Evolutionary conservation across 768 basidiomycete species (phyloP), one percentile per base, ranked within the genome.

Genomic region (Trametopsis cervina): DNA sequence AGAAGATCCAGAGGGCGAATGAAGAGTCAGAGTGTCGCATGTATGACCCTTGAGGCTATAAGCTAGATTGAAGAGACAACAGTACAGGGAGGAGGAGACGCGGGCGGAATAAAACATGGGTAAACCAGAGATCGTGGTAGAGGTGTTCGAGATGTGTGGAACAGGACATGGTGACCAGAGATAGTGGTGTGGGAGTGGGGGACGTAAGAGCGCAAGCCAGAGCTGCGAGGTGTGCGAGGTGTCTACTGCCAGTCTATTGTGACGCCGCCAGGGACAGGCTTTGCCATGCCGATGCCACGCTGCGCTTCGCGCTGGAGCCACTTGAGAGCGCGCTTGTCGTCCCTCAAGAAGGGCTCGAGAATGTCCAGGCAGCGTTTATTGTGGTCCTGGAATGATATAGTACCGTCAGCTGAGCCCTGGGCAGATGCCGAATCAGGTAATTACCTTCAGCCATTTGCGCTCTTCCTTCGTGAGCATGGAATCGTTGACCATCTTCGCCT

Each of bases 401-500:
- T 33, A 7, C 10, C 6, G 26, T 22, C 5, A n/a, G 2, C 2
- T 21, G 20, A 22, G 38, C 29, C n/a, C 24, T 26, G 17, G 37
- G 29, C 11, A n/a, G n/a, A n/a, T n/a, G n/a, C n/a, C n/a, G n/a
- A n/a, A n/a, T n/a, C 29, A 41, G 21, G n/a, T 13, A 41, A 25
- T 29, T 51, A 81, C 82, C 71, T 85, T 86, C 42, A 98, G 60
- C 95, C 95, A 98, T 46, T 76, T 67, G 53, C 79, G 84, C 70
- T 97, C 92, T 51, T 87, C 84, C 61, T 84, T 88, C 15, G 85
- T 81, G 47, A 97, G 76, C 77, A 96, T 81, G 43, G 63, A 72
- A 40, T 82, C 85, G 60, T 90, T 86, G 44, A 97, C 83, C 81
- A 98, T 86, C 56, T 78, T 75, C 1, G 88, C 87, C 65, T 93